Percentiles rank a stretch among this genome's conserved stretches.
These are phyloP conservation scores for Ogataea paradorogensis DNA, from an alignment of 805 yeast genomes.

Conservation along the genomic window DNA sequence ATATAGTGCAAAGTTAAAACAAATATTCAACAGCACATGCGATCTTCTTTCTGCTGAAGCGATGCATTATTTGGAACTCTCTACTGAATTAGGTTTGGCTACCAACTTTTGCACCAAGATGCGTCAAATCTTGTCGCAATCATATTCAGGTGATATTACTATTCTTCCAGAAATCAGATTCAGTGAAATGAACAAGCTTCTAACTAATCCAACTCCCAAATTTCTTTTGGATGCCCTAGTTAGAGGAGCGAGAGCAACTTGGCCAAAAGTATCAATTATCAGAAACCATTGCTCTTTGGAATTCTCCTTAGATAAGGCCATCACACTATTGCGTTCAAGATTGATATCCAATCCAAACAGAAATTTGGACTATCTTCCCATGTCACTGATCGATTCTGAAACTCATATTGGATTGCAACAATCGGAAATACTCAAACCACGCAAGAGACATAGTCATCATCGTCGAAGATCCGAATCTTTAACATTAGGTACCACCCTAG, in stretches of 20 bases:
- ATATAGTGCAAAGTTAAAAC: slow-evolving; percentile 52
- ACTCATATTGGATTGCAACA: neutral
- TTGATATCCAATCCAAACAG: slow-evolving; percentile 39
- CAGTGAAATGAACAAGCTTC: slow-evolving; percentile 56
- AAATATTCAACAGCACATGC: slow-evolving; percentile 50
- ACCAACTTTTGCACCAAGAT: slow-evolving; percentile 70
- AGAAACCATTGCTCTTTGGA: slow-evolving; percentile 89
- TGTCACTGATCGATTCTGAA: slow-evolving; percentile 13
- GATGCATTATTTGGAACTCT: slow-evolving; percentile 70
- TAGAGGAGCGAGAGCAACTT: slow-evolving; percentile 87
- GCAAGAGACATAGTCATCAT: slow-evolving; percentile 11
- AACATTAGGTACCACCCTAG: slow-evolving; percentile 8
- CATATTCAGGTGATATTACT: slow-evolving; percentile 91
- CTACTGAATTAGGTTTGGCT: slow-evolving; percentile 73
- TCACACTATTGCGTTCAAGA: slow-evolving; percentile 61
- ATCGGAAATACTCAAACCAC: neutral
- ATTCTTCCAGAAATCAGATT: slow-evolving; percentile 74
- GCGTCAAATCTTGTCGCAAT: slow-evolving; percentile 75
- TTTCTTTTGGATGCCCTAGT: slow-evolving; percentile 66
- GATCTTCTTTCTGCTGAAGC: slow-evolving; percentile 66
- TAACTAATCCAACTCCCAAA: slow-evolving; percentile 79
- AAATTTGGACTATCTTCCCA: slow-evolving; percentile 13
- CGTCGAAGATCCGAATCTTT: slow-evolving; percentile 21
- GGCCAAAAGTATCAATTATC: slow-evolving; percentile 88
- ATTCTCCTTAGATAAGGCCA: slow-evolving; percentile 78